These are phyloP conservation scores for Entonaema liquescens DNA, from an alignment of 495 filamentous ascomycete genomes.

Conservation along the genomic window DNA sequence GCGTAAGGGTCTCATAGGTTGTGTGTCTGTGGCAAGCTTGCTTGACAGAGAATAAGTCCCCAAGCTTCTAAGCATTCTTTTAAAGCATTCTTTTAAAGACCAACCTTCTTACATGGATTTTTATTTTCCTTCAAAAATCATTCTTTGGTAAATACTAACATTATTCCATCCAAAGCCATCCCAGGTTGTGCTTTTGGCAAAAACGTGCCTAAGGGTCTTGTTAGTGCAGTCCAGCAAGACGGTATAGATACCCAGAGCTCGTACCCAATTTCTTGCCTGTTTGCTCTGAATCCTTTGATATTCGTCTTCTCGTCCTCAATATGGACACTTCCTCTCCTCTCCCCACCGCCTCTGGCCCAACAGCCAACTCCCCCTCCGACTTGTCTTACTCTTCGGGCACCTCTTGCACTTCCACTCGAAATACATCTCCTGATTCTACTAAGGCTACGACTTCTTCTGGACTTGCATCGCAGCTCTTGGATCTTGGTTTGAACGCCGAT, in stretches of 20 bases:
- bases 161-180: slow-evolving; percentile 4
- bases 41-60: slow-evolving; percentile 12
- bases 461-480: slow-evolving; percentile 24
- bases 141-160: background rate
- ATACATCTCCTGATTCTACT: slow-evolving; percentile 32
- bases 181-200: background rate
- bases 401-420: slow-evolving; percentile 38
- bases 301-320: slow-evolving; percentile 15
- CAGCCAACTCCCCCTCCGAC: slow-evolving; percentile 32
- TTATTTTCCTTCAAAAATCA: background rate
- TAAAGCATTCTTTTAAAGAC: slow-evolving; percentile 18
- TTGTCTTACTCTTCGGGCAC: slow-evolving; percentile 36
- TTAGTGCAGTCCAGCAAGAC: slow-evolving; percentile 13
- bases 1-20: background rate
- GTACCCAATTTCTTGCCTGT: slow-evolving; percentile 36
- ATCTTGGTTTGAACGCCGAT: slow-evolving; percentile 21
- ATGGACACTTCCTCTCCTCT: slow-evolving; percentile 36
- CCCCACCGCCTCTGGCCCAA: slow-evolving; percentile 28
- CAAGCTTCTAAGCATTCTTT: slow-evolving; percentile 3
- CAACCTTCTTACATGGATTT: background rate
- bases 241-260: slow-evolving; percentile 37
- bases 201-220: slow-evolving; percentile 10
- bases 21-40: slow-evolving; percentile 21
- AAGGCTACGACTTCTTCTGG: slow-evolving; percentile 6
- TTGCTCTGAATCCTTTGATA: slow-evolving; percentile 43